phyloP scores from a whole-genome alignment of 2,329 filamentous ascomycete species.

The Aspergillus sergii region DNA sequence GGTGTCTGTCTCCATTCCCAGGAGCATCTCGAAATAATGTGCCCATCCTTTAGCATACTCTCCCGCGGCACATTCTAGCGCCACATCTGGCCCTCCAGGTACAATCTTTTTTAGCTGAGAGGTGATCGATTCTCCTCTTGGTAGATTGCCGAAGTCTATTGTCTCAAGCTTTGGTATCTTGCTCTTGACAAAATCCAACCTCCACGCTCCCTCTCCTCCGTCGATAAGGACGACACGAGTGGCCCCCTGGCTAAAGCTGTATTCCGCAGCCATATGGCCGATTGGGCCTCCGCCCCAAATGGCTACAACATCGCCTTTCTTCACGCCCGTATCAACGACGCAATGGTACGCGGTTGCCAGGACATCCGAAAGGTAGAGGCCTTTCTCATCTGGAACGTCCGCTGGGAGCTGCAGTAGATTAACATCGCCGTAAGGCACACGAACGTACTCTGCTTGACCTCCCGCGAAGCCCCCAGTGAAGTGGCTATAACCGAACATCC shows the following conservation, averaged over 20 bases:
- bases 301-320: constrained; percentile 73
- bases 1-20: constrained; percentile 80
- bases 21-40: constrained; percentile 60
- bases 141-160: constrained; percentile 69
- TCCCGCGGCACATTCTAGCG: constrained; percentile 68
- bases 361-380: constrained; percentile 78
- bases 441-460: constrained; percentile 83
- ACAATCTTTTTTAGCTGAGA: constrained; percentile 73
- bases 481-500: constrained; percentile 71
- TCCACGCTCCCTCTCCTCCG: constrained; percentile 61
- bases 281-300: constrained; percentile 89
- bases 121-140: constrained; percentile 66
- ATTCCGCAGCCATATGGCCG: constrained; percentile 74
- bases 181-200: constrained; percentile 68
- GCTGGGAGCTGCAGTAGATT: constrained; percentile 80
- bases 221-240: constrained; percentile 78
- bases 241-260: constrained; percentile 71
- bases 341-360: constrained; percentile 77
- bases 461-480: constrained; percentile 87
- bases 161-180: constrained; percentile 68
- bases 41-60: constrained; percentile 66
- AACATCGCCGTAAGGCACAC: constrained; percentile 77
- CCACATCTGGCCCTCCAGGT: constrained; percentile 72
- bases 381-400: constrained; percentile 82
- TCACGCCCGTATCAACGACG: constrained; percentile 82